Conservation (phyloP, 2,329 filamentous ascomycete species). For the Botrytis fragariae region DNA sequence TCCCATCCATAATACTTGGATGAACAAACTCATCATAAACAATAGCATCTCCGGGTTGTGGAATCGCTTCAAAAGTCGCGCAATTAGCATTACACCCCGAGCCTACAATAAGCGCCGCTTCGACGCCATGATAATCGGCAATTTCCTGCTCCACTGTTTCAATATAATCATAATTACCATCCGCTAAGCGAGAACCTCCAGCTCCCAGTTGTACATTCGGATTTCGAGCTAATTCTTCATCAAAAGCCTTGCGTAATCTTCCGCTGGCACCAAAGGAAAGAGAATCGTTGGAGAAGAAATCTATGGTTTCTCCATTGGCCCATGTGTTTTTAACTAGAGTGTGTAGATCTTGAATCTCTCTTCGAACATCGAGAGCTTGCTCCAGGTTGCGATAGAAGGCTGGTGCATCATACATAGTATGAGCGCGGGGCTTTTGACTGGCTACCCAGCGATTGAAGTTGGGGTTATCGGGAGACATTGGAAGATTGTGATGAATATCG, state of each 20-base stretch:
- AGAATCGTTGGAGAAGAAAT: neutral
- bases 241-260: neutral
- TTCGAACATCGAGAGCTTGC: neutral
- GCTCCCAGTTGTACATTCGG: neutral
- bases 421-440: neutral
- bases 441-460: neutral
- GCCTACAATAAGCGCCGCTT: neutral
- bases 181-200: neutral
- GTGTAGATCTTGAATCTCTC: neutral
- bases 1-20: neutral
- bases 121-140: neutral
- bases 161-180: neutral
- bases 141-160: neutral
- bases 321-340: conserved; percentile 2
- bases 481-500: neutral
- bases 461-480: neutral
- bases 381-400: neutral
- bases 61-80: neutral
- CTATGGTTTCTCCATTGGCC: neutral
- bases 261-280: neutral
- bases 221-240: neutral
- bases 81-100: neutral
- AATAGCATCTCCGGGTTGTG: neutral
- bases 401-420: neutral
- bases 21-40: conserved; percentile 1